Conservation (phyloP, 2,329 filamentous ascomycete genomes). For the Stachybotrys elegans region DNA sequence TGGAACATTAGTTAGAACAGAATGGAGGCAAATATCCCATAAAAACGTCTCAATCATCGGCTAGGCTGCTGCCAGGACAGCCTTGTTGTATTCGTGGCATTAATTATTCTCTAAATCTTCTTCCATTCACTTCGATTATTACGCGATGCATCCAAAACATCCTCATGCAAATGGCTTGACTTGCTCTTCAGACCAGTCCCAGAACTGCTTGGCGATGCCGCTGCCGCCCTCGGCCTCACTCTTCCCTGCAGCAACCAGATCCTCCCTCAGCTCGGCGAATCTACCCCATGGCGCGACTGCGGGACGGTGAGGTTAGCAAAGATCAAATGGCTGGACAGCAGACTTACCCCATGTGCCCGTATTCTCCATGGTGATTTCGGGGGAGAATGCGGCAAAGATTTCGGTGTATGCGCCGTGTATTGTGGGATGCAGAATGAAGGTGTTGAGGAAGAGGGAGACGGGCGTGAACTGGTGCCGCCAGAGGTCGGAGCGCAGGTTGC, state of each 20-base stretch:
- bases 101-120: too few species aligned
- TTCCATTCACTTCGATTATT: too few species aligned
- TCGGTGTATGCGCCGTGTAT: constrained; percentile 42
- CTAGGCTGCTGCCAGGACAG: too few species aligned
- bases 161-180: constrained; percentile 9
- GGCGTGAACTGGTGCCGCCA: constrained; percentile 20
- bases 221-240: constrained; percentile 26
- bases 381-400: constrained; percentile 40
- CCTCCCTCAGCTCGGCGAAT: constrained; percentile 22
- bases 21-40: too few species aligned
- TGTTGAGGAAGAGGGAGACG: constrained; percentile 10
- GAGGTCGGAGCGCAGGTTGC: constrained; percentile 33
- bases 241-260: constrained; percentile 22
- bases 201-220: constrained; percentile 27
- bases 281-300: constrained; percentile 32
- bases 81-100: too few species aligned
- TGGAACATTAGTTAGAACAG: too few species aligned
- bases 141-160: too few species aligned
- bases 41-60: too few species aligned
- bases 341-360: constrained; percentile 13
- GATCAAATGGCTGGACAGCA: background rate
- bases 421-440: constrained; percentile 17
- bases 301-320: background rate
- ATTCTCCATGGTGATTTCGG: constrained; percentile 31
- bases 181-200: constrained; percentile 33